Evolutionary conservation across 306 rosid genomes (phyloP).

Genomic region (Glycyrrhiza uralensis): DNA sequence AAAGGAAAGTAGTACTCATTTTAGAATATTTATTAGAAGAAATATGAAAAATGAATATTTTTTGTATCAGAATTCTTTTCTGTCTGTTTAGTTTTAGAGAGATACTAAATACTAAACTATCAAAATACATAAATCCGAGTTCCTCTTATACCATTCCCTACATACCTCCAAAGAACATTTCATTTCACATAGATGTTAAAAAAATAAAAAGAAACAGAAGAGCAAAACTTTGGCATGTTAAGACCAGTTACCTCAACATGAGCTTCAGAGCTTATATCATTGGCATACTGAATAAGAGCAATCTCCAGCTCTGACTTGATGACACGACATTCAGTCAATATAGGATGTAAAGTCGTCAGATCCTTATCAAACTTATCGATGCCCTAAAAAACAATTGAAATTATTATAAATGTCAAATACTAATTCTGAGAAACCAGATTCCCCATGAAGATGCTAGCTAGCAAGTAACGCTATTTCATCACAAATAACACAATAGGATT

Average conservation of each 20-base stretch:
- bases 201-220: not conserved
- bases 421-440: not conserved
- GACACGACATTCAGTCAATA: slow-evolving; percentile 88
- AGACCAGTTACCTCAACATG: slow-evolving; percentile 67
- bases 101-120: not conserved
- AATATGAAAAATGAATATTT: not conserved
- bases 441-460: not conserved
- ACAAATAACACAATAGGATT: not conserved
- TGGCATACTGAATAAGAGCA: slow-evolving; percentile 79
- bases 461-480: not conserved
- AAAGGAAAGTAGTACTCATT: not conserved
- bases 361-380: slow-evolving; percentile 63
- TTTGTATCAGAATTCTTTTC: not conserved
- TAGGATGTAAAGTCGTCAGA: slow-evolving; percentile 72
- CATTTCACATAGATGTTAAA: slow-evolving; percentile 13
- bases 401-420: not conserved
- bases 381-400: slow-evolving; percentile 45
- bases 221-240: not conserved
- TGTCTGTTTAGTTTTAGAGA: not conserved
- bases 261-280: slow-evolving; percentile 93
- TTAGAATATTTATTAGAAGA: not conserved
- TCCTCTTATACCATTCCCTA: not conserved
- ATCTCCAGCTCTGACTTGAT: slow-evolving; percentile 82
- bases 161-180: slow-evolving; percentile 3
- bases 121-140: not conserved